Evolutionary conservation across 495 filamentous ascomycete species (phyloP).

Genomic region (Penicillium angulare): DNA sequence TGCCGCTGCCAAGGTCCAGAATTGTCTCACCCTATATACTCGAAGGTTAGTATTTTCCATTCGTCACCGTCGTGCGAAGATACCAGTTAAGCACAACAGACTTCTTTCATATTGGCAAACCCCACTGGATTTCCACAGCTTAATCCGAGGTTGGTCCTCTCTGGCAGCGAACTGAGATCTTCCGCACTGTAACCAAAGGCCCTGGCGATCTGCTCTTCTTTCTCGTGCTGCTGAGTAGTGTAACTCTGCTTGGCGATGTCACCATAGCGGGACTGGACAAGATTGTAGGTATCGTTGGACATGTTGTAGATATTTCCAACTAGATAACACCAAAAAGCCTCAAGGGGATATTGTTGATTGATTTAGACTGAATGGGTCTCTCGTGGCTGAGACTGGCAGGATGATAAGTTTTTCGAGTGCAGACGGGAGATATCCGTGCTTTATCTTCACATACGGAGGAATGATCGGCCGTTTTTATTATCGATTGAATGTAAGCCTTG

Average conservation of each 20-base stretch:
- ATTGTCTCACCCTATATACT: conserved; percentile 56
- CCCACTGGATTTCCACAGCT: conserved; percentile 66
- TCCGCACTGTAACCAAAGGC: conserved; percentile 60
- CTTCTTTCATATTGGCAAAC: conserved; percentile 51
- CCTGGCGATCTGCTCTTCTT: conserved; percentile 48
- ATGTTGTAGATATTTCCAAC: conserved; percentile 2
- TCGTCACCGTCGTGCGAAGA: conserved; percentile 1
- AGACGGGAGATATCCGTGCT: conserved; percentile 2
- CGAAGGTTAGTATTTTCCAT: conserved; percentile 4
- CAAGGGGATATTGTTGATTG: conserved; percentile 6
- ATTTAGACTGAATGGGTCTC: conserved; percentile 4
- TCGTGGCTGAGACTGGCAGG: conserved; percentile 1
- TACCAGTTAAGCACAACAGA: conserved; percentile 15
- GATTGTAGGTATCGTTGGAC: conserved; percentile 9
- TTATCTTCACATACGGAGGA: conserved; percentile 7
- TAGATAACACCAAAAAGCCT: conserved; percentile 3
- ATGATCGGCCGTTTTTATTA: conserved; percentile 2
- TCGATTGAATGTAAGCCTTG: not conserved
- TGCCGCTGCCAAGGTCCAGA: conserved; percentile 62
- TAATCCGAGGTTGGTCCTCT: conserved; percentile 60
- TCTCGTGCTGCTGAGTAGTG: not conserved
- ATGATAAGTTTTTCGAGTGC: conserved; percentile 5
- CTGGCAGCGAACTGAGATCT: conserved; percentile 54
- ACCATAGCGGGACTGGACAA: conserved; percentile 15
- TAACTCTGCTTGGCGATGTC: conserved; percentile 5